Conservation (phyloP, 192 early-diverging fungal species). For the Powellomyces hirtus region DNA sequence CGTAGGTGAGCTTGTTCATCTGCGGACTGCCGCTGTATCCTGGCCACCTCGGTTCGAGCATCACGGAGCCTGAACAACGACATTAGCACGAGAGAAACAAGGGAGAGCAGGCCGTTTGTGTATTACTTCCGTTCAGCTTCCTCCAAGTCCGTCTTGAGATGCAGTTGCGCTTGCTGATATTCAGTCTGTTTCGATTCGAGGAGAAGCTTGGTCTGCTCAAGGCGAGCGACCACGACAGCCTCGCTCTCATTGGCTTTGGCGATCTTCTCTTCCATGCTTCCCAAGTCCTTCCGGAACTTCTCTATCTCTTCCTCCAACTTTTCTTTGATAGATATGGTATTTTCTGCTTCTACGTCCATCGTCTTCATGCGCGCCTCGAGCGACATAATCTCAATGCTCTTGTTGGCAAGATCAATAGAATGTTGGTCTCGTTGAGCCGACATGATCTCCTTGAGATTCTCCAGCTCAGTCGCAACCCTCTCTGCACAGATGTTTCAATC, state of each 20-base stretch:
- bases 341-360: neutral
- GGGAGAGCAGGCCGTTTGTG: no score
- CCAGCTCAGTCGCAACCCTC: neutral
- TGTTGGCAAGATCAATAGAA: neutral
- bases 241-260: neutral
- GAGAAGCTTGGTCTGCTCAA: neutral
- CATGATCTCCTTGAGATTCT: neutral
- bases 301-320: constrained; percentile 5
- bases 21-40: neutral
- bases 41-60: neutral
- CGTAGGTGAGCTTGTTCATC: neutral
- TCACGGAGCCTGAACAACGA: constrained; percentile 1
- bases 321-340: neutral
- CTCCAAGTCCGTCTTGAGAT: neutral
- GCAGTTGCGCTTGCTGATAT: neutral
- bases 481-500: no score
- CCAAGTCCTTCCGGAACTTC: neutral
- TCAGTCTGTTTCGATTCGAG: constrained; percentile 5
- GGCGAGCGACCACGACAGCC: neutral
- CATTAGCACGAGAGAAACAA: neutral
- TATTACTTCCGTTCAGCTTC: constrained; percentile 2
- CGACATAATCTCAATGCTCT: neutral
- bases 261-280: neutral
- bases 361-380: constrained; percentile 7
- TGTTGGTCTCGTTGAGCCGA: neutral